A percentile compares a stretch with the other conserved stretches of the same genome.
These are phyloP conservation scores for Wickerhamiella spandovensis DNA, from an alignment of 805 yeast genomes.

Conservation along the genomic window DNA sequence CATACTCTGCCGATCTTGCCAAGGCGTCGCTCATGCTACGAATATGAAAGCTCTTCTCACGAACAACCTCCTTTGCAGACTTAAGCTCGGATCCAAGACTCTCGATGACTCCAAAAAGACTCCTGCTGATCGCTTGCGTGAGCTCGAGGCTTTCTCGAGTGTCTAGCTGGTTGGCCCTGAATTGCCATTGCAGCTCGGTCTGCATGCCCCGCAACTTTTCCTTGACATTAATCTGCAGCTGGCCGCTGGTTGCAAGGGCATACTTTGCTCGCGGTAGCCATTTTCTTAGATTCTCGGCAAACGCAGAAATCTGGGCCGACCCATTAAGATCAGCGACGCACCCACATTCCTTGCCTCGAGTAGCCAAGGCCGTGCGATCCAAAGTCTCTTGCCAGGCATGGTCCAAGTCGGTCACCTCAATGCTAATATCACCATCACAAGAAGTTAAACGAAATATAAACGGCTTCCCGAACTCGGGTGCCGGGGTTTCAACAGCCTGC, in stretches of 20 bases:
- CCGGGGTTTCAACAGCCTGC: background rate
- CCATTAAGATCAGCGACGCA: background rate
- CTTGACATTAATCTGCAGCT: background rate
- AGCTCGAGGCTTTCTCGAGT: background rate
- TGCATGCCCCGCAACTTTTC: background rate
- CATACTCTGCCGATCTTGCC: background rate
- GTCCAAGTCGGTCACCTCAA: background rate
- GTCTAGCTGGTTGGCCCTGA: background rate
- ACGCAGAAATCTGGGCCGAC: background rate
- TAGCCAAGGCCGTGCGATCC: background rate
- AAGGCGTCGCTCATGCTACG: slow-evolving; percentile 1
- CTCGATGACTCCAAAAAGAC: background rate
- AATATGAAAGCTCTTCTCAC: slow-evolving; percentile 3
- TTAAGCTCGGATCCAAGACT: background rate
- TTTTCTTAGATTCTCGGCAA: background rate
- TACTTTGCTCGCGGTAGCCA: background rate
- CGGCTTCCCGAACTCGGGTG: background rate
- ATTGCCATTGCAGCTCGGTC: background rate
- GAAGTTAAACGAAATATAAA: background rate
- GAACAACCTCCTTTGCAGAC: background rate
- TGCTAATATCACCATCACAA: background rate
- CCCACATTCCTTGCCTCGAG: background rate
- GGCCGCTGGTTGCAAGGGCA: background rate
- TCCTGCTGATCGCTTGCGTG: background rate
- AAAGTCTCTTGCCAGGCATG: background rate